Evolutionary conservation across 805 yeast species (phyloP), one percentile per base, ranked within the genome.

Genomic region (Lachancea lanzarotensis): DNA sequence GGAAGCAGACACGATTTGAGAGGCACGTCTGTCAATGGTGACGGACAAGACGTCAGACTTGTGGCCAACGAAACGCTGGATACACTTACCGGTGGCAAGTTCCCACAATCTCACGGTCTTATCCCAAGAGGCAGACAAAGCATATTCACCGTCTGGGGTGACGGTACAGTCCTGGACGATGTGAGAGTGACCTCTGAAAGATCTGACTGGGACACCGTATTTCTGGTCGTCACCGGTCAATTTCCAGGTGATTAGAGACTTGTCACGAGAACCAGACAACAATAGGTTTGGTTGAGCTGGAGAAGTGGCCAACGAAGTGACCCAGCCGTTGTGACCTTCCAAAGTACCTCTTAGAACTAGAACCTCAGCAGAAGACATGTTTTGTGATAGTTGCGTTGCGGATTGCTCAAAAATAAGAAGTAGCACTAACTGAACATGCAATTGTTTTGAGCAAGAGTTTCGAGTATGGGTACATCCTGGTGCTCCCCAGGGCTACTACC

Each of bases 41-140:
- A 91, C 97, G 54, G 98, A 90, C 76, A 90, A 76, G 60, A 93
- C 98, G 73, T 93, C 99, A 68, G 89, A 86, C 60, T 79, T 81
- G 95, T 93, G 99, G 68, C 98, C 99, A 62, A 84, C 95, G 70
- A 91, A 93, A 78, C 96, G 90, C 71, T 81, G 81, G 72, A 89
- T 78, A 68, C 89, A 82, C 74, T 81, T 87, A 79, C 98, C 99
- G 64, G 90, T 79, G 71, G 82, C 82, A 66, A 93, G 79, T 73
- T 88, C 89, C 99, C 99, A 93, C 69, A 93, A 83, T 40, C 98
- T 91, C 72, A 95, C 79, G 69, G 98, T 90, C 80, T 85, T 88
- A 75, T 93, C 98, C 99, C 99, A 93, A 65, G 98, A 93, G 67
- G 95, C 96, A 56, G 98, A 93, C 72, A 93, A 78, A 68, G 97